phyloP scores from a whole-genome alignment of 202 grass and related monocot genomes.

The Zizania palustris region DNA sequence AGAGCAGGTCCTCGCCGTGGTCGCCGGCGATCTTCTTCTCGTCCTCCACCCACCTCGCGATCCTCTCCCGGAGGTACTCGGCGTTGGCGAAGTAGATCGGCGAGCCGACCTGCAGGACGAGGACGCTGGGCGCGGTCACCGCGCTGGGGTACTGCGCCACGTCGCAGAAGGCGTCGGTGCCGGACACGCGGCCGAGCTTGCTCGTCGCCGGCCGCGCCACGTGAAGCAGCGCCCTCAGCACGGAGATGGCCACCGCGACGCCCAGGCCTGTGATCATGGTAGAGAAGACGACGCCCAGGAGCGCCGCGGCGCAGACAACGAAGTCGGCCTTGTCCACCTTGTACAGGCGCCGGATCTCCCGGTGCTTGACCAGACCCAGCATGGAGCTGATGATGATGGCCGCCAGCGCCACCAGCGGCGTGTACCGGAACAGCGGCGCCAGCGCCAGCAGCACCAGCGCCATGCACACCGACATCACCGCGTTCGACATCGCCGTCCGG shows the following conservation, averaged over 20 bases:
- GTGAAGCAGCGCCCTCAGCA: constrained; percentile 44
- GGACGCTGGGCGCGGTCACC: not conserved
- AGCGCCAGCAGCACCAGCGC: constrained; percentile 44
- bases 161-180: constrained; percentile 49
- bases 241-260: constrained; percentile 48
- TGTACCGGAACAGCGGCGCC: constrained; percentile 45
- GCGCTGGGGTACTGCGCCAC: constrained; percentile 41
- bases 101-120: constrained; percentile 41
- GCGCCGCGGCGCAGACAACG: constrained; percentile 39
- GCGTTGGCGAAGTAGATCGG: constrained; percentile 41
- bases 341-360: constrained; percentile 27
- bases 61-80: constrained; percentile 32
- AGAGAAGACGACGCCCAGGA: constrained; percentile 40
- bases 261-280: constrained; percentile 39
- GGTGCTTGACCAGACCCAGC: constrained; percentile 43
- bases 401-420: constrained; percentile 40
- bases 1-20: constrained; percentile 25
- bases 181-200: constrained; percentile 52
- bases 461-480: constrained; percentile 44
- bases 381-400: constrained; percentile 45
- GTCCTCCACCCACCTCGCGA: constrained; percentile 47
- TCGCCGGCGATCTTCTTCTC: not conserved
- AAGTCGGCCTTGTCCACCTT: constrained; percentile 52
- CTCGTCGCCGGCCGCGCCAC: constrained; percentile 43
- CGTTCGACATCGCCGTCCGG: constrained; percentile 46